Percentiles rank a stretch among this genome's conserved stretches.
Evolutionary conservation across 2,329 filamentous ascomycete genomes (phyloP).

Genomic region (Neofusicoccum ribis): DNA sequence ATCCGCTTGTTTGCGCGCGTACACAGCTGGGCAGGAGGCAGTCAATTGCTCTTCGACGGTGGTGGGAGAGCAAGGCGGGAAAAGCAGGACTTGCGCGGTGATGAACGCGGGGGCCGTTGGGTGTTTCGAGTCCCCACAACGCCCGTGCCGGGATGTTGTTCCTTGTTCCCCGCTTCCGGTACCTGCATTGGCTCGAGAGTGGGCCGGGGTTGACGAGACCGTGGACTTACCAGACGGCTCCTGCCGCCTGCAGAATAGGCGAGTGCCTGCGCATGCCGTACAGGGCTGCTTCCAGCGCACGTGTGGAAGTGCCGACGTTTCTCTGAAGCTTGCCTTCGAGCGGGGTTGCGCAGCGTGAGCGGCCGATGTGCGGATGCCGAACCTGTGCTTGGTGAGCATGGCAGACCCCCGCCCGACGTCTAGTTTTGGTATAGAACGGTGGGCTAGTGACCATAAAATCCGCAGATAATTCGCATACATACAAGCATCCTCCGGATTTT

Average conservation of each 20-base stretch:
- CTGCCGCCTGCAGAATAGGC: background rate
- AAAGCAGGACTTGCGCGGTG: background rate
- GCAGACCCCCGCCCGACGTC: background rate
- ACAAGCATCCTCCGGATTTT: background rate
- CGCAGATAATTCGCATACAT: background rate
- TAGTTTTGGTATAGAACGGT: background rate
- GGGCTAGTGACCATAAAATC: background rate
- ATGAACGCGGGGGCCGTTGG: conserved; percentile 2
- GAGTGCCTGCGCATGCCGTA: background rate
- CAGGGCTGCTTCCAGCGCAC: too few relatives aligned
- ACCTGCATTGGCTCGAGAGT: background rate
- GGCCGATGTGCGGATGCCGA: too few relatives aligned
- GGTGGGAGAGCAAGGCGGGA: background rate
- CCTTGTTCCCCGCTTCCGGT: conserved; percentile 7
- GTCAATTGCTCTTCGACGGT: background rate
- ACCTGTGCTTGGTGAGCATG: background rate
- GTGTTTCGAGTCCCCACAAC: conserved; percentile 2
- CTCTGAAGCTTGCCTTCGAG: too few relatives aligned
- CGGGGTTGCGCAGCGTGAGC: too few relatives aligned
- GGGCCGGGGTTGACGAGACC: background rate
- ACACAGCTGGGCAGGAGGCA: too few relatives aligned
- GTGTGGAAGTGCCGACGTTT: too few relatives aligned
- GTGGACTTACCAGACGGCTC: background rate
- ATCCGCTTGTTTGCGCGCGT: background rate
- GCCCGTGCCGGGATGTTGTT: background rate